These are phyloP conservation scores for Stylosanthes scabra DNA, from an alignment of 331 rosid species.

Conservation along the genomic window DNA sequence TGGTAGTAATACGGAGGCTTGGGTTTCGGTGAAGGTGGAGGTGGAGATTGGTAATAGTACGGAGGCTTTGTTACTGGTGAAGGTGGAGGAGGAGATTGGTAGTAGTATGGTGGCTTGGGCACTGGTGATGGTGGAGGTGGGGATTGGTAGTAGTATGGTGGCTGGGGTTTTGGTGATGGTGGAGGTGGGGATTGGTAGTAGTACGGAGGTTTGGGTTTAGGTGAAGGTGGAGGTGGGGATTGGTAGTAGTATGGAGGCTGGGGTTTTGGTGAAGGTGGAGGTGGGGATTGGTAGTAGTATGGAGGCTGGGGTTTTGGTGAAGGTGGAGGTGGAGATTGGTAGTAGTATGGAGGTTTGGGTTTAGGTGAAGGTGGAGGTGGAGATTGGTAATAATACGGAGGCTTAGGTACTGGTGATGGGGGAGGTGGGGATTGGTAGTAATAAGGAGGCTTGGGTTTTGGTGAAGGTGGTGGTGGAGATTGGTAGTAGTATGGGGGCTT, in stretches of 20 bases:
- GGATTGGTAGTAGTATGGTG: no score
- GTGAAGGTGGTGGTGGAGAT: conserved; percentile 24
- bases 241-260: conserved; percentile 40
- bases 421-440: conserved; percentile 21
- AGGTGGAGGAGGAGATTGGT: no score
- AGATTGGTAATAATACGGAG: conserved; percentile 26
- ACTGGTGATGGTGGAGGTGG: no score
- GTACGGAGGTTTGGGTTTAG: no score
- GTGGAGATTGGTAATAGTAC: no score
- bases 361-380: conserved; percentile 19
- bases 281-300: conserved; percentile 39
- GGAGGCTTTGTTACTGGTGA: no score
- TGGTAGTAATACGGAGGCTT: conserved; percentile 33
- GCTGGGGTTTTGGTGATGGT: no score
- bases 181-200: no score
- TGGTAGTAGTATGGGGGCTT: conserved; percentile 27
- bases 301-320: conserved; percentile 29
- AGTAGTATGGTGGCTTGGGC: no score
- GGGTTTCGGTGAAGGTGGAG: conserved; percentile 26
- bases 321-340: conserved; percentile 48
- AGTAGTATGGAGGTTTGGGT: conserved; percentile 31
- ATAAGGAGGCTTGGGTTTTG: not conserved
- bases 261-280: conserved; percentile 26
- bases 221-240: conserved; percentile 6
- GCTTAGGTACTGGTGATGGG: not conserved